phyloP scores from a whole-genome alignment of 352 stramenopile species.

The Phytophthora macrochlamydospora region DNA sequence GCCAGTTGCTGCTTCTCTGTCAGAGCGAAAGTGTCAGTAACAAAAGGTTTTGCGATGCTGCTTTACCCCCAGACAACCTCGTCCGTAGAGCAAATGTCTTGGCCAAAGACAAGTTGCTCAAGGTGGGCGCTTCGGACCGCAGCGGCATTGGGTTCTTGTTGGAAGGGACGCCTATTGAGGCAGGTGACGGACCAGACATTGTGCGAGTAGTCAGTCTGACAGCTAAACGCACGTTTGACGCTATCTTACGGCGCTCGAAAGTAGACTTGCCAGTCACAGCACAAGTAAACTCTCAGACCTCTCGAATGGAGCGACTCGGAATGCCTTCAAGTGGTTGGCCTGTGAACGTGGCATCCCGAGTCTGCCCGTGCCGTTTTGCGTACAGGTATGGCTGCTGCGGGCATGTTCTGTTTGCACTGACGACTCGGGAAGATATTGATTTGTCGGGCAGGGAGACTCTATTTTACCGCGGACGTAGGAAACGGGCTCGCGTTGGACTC shows the following conservation, averaged over 20 bases:
- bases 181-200: neutral
- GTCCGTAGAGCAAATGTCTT: neutral
- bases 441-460: neutral
- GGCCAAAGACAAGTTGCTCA: neutral
- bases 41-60: neutral
- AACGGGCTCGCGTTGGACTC: neutral
- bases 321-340: slow-evolving; percentile 2
- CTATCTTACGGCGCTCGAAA: neutral
- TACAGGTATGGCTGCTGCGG: slow-evolving; percentile 10
- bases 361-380: slow-evolving; percentile 3
- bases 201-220: neutral
- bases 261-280: slow-evolving; percentile 5
- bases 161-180: neutral
- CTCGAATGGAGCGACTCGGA: slow-evolving; percentile 5
- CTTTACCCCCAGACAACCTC: neutral
- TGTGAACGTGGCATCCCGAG: neutral
- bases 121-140: neutral
- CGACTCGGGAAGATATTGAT: neutral
- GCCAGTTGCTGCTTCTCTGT: neutral
- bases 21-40: neutral
- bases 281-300: neutral
- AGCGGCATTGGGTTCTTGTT: slow-evolving; percentile 10
- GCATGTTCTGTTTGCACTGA: slow-evolving; percentile 1
- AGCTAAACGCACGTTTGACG: neutral
- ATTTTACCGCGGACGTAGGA: slow-evolving; percentile 5